Base-by-base conservation (phyloP, 2,329 filamentous ascomycete genomes). In the Neospermospora avenae region DNA sequence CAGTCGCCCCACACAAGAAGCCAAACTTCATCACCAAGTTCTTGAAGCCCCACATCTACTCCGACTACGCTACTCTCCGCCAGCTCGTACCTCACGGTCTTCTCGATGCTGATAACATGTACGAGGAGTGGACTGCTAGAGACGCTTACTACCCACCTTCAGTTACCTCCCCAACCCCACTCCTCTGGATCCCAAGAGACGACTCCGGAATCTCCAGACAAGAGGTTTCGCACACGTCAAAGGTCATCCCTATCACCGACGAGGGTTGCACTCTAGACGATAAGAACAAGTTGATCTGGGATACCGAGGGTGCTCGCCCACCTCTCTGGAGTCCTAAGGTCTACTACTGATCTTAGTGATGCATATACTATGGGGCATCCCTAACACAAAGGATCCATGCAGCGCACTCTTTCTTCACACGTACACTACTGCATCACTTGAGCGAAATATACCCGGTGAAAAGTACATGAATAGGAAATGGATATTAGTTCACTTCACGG, bases 161-260 rank as follows among this genome's bases (percentile, higher is more conserved):
- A 0, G 81, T 93, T 70, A 82, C 74, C 24, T 79, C 84, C 62
- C 66, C 80, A 67, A 75, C 83, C 1, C 89, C 90, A 1, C 76
- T 91, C 31, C 78, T 96, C n/a, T 96, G 92, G 92, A 89, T 96
- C 57, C 91, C 92, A 0, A 80, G 84, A 60, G 92, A 96, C 69
- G 76, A 81, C 1, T 83, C 86, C 24, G 89, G 91, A 10, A 83
- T 96, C 44, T 91, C 86, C 57, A 81, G 81, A 68, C 89, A 96
- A 72, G 92, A 96, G 74, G 80, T 95, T 56, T 79, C 79, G 13
- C 89, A 95, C 68, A 89, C 89, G 0, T 79, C 79, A 66, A 84
- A 82, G 68, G 82, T 90, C 34, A 89, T 91, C 31, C 84, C 87
- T 1, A 93, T 96, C 65, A 93, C 89, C 0, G 91, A 96, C 67